phyloP scores from a whole-genome alignment of 768 basidiomycete species.

The Trametes coccinea region DNA sequence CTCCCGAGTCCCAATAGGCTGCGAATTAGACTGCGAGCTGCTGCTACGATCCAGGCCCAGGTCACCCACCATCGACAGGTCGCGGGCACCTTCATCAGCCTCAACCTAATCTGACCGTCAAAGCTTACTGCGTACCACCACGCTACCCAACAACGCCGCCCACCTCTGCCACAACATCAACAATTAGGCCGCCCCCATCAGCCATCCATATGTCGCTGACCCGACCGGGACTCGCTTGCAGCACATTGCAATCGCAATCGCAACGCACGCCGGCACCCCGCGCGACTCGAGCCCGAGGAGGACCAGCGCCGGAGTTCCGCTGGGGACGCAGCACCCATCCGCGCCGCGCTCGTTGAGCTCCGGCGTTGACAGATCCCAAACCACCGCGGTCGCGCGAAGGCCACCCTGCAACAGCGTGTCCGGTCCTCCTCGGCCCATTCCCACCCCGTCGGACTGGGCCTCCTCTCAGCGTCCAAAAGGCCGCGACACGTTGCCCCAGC shows the following conservation, averaged over 20 bases:
- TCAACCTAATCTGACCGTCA: background rate
- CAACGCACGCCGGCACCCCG: no score
- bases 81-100: background rate
- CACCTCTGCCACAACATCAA: background rate
- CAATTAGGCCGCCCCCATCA: background rate
- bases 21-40: background rate
- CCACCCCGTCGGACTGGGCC: slow-evolving; percentile 2
- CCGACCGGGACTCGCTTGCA: no score
- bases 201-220: background rate
- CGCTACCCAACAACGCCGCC: background rate
- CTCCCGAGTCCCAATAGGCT: background rate
- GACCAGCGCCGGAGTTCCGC: no score
- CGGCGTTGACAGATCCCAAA: slow-evolving; percentile 15
- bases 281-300: no score
- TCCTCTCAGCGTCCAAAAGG: background rate
- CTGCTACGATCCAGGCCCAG: background rate
- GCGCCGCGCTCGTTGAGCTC: background rate
- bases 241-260: no score
- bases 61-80: background rate
- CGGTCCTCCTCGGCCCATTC: slow-evolving; percentile 15
- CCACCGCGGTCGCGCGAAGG: slow-evolving; percentile 7
- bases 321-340: background rate
- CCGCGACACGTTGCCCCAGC: slow-evolving; percentile 4
- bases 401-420: slow-evolving; percentile 18
- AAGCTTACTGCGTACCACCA: background rate